Percentiles rank a stretch among this genome's conserved stretches.
Evolutionary conservation across 768 basidiomycete genomes (phyloP).

Genomic region (Gautieria morchelliformis): DNA sequence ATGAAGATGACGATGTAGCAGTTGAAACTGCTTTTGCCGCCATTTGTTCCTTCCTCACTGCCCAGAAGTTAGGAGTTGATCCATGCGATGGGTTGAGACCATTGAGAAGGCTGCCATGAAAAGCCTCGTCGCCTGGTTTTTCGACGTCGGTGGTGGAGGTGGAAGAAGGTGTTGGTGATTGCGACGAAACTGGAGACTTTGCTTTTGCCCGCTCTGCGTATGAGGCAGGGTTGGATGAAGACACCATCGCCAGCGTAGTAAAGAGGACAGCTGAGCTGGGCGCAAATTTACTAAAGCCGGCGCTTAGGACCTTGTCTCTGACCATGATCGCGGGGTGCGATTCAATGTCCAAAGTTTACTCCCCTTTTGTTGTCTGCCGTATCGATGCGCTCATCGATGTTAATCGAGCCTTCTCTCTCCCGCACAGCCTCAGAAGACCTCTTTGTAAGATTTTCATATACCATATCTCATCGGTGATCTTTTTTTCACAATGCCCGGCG

Average conservation of each 20-base stretch:
- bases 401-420: too few species aligned
- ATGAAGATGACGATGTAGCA: constrained; percentile 8
- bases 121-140: constrained; percentile 15
- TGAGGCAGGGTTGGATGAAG: constrained; percentile 29
- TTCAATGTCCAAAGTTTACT: not conserved
- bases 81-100: constrained; percentile 15
- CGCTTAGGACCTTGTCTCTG: not conserved
- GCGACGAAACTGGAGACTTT: constrained; percentile 3
- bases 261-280: not conserved
- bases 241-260: constrained; percentile 18
- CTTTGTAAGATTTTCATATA: too few species aligned
- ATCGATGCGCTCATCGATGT: not conserved
- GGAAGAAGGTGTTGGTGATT: not conserved
- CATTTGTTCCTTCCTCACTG: constrained; percentile 32
- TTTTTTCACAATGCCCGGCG: too few species aligned
- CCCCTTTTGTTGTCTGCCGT: not conserved
- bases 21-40: constrained; percentile 16
- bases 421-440: too few species aligned
- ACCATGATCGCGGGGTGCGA: not conserved
- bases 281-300: constrained; percentile 2
- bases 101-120: constrained; percentile 18
- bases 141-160: constrained; percentile 4
- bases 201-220: constrained; percentile 47
- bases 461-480: too few species aligned
- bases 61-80: constrained; percentile 32